Evolutionary conservation across 192 early-diverging fungal species (phyloP), one percentile per base, ranked within the genome.

Genomic region (Coemansia sp.): DNA sequence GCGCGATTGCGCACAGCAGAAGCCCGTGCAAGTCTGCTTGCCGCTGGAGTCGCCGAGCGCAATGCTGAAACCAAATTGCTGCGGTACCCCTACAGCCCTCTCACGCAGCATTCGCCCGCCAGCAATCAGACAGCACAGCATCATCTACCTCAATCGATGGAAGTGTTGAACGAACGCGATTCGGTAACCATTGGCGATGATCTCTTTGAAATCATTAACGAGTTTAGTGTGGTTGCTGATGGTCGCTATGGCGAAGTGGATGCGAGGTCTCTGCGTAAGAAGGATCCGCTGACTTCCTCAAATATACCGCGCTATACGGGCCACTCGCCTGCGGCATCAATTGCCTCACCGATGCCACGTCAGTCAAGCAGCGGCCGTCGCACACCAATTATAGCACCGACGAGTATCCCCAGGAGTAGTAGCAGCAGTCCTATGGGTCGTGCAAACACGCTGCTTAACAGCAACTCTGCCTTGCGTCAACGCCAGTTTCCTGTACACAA

Each of bases 131-230:
- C 38, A 44, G 10, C 38, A 14, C 38, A 44, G 38, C 14, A 44
- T 44, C 14, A 9, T 44, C 14, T 14, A 44, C 14, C 38, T 44
- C 38, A 44, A 1, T 9, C 38, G 12, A 2, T 44, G 14, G 38
- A 44, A 14, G 38, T 52, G 6, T 30, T 51, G 60, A 51, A 27
- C 12, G 59, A 60, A 7, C 49, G 62, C 18, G 76, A 79, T 27
- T 73, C 76, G 60, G 52, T 79, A 53, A 79, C 76, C 12, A 65
- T 78, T 23, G 76, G 76, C 58, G 71, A 79, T n/a, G 76, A 79
- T 24, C 60, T 79, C n/a, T 79, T 56, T 53, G 67, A 71, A 14
- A 67, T 79, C 10, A 79, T 79, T 64, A 73, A 73, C 41, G 76
- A 79, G 67, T 73, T 79, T 25, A 79, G 76, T 65, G 54, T 69